A percentile compares a stretch with the other conserved stretches of the same genome.
Evolutionary conservation across 2,329 filamentous ascomycete genomes (phyloP).

Genomic region (Aspergillus brunneoviolaceus): DNA sequence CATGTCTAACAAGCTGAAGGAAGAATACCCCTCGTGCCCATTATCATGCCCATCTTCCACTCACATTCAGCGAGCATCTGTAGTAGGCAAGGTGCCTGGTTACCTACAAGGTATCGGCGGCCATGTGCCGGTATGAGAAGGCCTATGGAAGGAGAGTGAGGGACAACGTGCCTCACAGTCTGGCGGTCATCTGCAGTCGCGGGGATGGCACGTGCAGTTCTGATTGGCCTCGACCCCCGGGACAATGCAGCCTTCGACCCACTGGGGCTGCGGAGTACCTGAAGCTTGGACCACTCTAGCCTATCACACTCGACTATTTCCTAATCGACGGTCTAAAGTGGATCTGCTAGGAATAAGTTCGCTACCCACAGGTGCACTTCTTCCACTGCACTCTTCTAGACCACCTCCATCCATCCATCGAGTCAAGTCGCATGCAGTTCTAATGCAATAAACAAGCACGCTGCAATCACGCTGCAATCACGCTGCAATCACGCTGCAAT

Average conservation of each 20-base stretch:
- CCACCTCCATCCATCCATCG: background rate
- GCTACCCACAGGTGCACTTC: background rate
- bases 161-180: conserved; percentile 21
- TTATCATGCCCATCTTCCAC: background rate
- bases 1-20: background rate
- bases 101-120: conserved; percentile 8
- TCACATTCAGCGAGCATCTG: background rate
- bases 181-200: conserved; percentile 15
- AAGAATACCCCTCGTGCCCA: conserved; percentile 2
- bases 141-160: conserved; percentile 22
- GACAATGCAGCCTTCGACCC: conserved; percentile 2
- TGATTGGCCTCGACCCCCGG: conserved; percentile 14
- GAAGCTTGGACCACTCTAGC: conserved; percentile 14
- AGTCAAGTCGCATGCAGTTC: background rate
- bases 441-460: conserved; percentile 4
- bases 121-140: background rate
- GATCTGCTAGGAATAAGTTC: background rate
- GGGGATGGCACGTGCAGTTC: conserved; percentile 23
- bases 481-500: background rate
- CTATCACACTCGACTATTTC: background rate
- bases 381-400: background rate
- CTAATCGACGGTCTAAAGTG: conserved; percentile 2
- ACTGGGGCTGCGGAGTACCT: background rate
- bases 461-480: background rate
- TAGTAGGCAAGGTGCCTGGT: background rate